A percentile compares a stretch with the other conserved stretches of the same genome.
phyloP scores from a whole-genome alignment of 495 filamentous ascomycete genomes.

The Cairneyella variabilis region DNA sequence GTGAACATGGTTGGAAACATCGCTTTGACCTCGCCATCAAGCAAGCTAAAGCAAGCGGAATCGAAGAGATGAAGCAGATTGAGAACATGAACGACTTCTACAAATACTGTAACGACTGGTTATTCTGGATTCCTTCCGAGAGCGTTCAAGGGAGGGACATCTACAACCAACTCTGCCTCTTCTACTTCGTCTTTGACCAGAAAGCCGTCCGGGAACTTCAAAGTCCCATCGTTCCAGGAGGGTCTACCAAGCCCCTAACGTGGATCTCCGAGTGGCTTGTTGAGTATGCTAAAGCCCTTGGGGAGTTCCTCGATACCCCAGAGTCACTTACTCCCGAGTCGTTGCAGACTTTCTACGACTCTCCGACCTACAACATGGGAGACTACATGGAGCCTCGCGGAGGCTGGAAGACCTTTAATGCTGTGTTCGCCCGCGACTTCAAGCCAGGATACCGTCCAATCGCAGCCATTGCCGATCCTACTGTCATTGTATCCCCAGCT shows the following conservation, averaged over 20 bases:
- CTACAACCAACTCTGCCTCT: neutral
- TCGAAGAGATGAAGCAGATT: too few species aligned
- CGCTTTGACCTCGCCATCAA: too few species aligned
- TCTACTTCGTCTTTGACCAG: neutral
- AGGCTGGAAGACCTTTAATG: neutral
- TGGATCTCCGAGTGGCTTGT: constrained; percentile 1
- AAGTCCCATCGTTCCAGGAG: neutral
- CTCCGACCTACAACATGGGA: neutral
- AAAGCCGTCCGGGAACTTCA: neutral
- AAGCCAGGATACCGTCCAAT: constrained; percentile 5
- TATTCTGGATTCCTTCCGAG: neutral
- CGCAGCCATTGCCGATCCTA: neutral
- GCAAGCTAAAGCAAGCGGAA: too few species aligned
- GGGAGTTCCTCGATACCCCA: constrained; percentile 1
- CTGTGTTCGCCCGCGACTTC: neutral
- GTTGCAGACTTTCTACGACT: neutral
- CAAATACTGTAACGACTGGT: too few species aligned
- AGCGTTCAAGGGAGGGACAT: neutral
- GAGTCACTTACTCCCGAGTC: neutral
- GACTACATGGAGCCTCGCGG: neutral
- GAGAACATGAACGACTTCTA: too few species aligned
- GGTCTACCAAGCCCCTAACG: neutral
- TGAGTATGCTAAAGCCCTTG: neutral
- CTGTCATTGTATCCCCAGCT: neutral
- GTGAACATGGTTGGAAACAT: too few species aligned